phyloP scores from a whole-genome alignment of 192 early-diverging fungal species.

The Dispira parvispora region DNA sequence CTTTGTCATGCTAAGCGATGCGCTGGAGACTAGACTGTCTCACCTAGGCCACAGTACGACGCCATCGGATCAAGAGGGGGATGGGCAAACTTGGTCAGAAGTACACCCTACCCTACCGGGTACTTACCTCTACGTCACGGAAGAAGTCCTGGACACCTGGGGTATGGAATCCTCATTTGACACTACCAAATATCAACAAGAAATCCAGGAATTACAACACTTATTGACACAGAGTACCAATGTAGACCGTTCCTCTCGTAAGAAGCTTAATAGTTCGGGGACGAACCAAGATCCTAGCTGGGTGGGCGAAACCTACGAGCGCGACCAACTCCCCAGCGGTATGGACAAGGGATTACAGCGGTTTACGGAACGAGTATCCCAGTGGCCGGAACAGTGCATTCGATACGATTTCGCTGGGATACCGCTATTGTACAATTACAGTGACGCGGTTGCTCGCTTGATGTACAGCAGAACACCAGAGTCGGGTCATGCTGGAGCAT shows the following conservation, averaged over 20 bases:
- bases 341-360: conserved; percentile 65
- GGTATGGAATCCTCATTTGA: too few species aligned
- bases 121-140: conserved; percentile 32
- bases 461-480: conserved; percentile 12
- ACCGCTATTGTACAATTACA: conserved; percentile 48
- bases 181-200: too few species aligned
- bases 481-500: not conserved
- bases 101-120: conserved; percentile 21
- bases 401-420: conserved; percentile 56
- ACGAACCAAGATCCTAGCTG: conserved; percentile 33
- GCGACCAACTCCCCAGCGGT: conserved; percentile 41
- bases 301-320: conserved; percentile 75
- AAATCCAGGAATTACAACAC: too few species aligned
- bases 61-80: too few species aligned
- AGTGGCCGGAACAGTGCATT: conserved; percentile 70
- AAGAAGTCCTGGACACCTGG: conserved; percentile 20
- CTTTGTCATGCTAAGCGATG: too few species aligned
- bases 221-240: too few species aligned
- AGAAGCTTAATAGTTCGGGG: too few species aligned
- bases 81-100: conserved; percentile 17
- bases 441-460: conserved; percentile 28
- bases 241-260: too few species aligned
- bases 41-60: too few species aligned
- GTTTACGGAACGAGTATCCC: conserved; percentile 51
- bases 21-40: too few species aligned